A percentile compares a stretch with the other conserved stretches of the same genome.
These are phyloP conservation scores for Cyberlindnera mrakii DNA, from an alignment of 805 yeast genomes.

Conservation along the genomic window DNA sequence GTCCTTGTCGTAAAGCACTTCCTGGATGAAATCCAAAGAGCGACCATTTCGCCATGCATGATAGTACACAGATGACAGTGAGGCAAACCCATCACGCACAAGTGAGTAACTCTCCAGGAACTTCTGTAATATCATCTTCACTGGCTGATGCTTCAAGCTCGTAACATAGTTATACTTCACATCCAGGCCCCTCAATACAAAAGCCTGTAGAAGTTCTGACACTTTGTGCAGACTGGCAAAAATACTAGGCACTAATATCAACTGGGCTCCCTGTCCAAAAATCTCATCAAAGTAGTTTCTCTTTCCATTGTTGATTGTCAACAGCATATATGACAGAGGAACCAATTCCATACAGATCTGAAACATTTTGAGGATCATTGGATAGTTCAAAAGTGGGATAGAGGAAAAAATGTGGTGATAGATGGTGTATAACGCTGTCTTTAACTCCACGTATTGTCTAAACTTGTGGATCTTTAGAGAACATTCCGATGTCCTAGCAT, in stretches of 20 bases:
- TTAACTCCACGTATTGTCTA: slow-evolving; percentile 23
- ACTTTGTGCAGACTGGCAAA: slow-evolving; percentile 18
- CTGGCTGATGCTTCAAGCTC: neutral
- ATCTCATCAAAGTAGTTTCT: slow-evolving; percentile 21
- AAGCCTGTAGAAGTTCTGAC: slow-evolving; percentile 12
- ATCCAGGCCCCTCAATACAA: slow-evolving; percentile 25
- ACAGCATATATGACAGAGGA: slow-evolving; percentile 21
- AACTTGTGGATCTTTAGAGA: slow-evolving; percentile 23
- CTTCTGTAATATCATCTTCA: slow-evolving; percentile 17
- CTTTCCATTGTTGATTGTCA: slow-evolving; percentile 18
- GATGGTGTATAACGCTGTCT: slow-evolving; percentile 21
- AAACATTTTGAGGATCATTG: slow-evolving; percentile 10
- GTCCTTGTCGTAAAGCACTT: slow-evolving; percentile 27
- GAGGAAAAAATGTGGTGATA: slow-evolving; percentile 21
- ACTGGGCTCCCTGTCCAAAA: slow-evolving; percentile 21
- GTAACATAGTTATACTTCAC: slow-evolving; percentile 19
- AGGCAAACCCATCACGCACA: slow-evolving; percentile 30
- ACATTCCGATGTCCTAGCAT: slow-evolving; percentile 10
- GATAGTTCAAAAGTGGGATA: slow-evolving; percentile 8
- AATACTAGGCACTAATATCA: slow-evolving; percentile 18
- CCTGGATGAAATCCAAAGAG: slow-evolving; percentile 38
- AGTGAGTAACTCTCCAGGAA: slow-evolving; percentile 25
- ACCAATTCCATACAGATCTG: slow-evolving; percentile 19
- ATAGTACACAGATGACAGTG: slow-evolving; percentile 48
- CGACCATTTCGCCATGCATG: slow-evolving; percentile 61